Evolutionary conservation across 23 red algal genomes (phyloP).

Genomic region (Gracilaria domingensis): DNA sequence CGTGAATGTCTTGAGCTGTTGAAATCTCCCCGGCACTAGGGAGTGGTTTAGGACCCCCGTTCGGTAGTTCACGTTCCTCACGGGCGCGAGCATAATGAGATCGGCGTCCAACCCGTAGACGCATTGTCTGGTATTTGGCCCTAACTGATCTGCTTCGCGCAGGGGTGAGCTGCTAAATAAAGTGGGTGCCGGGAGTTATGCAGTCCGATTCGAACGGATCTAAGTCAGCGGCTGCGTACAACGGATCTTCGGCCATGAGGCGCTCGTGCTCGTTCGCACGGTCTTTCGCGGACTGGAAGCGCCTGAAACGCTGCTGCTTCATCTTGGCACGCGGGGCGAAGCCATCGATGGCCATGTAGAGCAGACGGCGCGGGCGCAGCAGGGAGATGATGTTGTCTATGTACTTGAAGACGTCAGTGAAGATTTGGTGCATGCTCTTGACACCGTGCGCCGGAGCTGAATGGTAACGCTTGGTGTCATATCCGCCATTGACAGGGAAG

Average conservation of each 20-base stretch:
- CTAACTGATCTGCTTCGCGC: constrained; percentile 52
- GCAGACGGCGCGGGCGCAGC: constrained; percentile 63
- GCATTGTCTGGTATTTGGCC: constrained; percentile 81
- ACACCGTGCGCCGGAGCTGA: constrained; percentile 28
- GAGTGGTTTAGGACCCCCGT: not conserved
- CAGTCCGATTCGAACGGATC: constrained; percentile 79
- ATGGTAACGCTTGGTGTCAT: constrained; percentile 65
- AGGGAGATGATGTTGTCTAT: constrained; percentile 88
- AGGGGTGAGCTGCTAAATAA: constrained; percentile 84
- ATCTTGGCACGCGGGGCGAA: constrained; percentile 96
- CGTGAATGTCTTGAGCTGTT: constrained; percentile 12
- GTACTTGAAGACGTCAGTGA: constrained; percentile 87
- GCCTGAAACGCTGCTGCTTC: constrained; percentile 92
- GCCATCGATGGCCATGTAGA: constrained; percentile 94
- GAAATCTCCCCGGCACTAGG: not conserved
- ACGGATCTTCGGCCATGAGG: constrained; percentile 22
- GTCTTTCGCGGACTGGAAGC: constrained; percentile 79
- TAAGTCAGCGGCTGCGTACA: constrained; percentile 44
- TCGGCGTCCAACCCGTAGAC: constrained; percentile 98
- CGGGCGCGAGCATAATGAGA: constrained; percentile 91
- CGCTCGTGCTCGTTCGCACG: constrained; percentile 65
- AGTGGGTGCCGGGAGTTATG: constrained; percentile 95
- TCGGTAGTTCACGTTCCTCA: not conserved
- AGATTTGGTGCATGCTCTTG: constrained; percentile 52
- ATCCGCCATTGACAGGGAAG: constrained; percentile 38